phyloP scores from a whole-genome alignment of 768 basidiomycete genomes.

The Strobilomyces dryophilus region DNA sequence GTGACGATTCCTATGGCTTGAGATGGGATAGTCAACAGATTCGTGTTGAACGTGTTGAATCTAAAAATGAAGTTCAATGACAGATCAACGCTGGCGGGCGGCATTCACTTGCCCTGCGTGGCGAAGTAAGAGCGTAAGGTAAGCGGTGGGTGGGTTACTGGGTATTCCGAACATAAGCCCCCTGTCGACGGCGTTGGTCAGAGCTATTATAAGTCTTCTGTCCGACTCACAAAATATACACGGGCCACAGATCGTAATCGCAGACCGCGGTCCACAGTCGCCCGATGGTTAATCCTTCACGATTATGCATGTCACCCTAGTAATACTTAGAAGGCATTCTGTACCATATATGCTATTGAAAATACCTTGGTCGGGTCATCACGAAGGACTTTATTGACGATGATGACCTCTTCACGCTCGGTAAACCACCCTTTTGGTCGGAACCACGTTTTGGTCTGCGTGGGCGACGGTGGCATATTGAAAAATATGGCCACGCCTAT shows the following conservation, averaged over 20 bases:
- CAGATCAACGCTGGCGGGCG: background rate
- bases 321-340: too few species aligned
- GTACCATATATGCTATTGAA: too few species aligned
- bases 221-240: constrained; percentile 45
- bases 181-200: constrained; percentile 21
- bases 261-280: constrained; percentile 50
- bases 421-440: constrained; percentile 62
- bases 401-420: constrained; percentile 56
- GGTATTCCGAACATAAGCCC: constrained; percentile 54
- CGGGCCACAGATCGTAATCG: constrained; percentile 65
- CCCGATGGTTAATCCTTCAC: constrained; percentile 50
- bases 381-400: constrained; percentile 55
- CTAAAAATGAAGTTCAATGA: constrained; percentile 24
- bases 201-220: background rate
- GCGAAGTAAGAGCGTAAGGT: constrained; percentile 55
- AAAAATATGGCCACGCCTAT: constrained; percentile 55
- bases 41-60: constrained; percentile 57
- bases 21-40: constrained; percentile 57
- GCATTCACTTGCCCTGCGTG: constrained; percentile 40
- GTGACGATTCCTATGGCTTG: constrained; percentile 47
- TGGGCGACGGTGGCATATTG: constrained; percentile 57
- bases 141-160: constrained; percentile 29
- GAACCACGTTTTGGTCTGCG: constrained; percentile 55
- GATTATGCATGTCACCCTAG: constrained; percentile 73
- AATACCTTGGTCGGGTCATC: too few species aligned